Evolutionary conservation across 805 yeast genomes (phyloP).

Genomic region (Teunomyces stri): DNA sequence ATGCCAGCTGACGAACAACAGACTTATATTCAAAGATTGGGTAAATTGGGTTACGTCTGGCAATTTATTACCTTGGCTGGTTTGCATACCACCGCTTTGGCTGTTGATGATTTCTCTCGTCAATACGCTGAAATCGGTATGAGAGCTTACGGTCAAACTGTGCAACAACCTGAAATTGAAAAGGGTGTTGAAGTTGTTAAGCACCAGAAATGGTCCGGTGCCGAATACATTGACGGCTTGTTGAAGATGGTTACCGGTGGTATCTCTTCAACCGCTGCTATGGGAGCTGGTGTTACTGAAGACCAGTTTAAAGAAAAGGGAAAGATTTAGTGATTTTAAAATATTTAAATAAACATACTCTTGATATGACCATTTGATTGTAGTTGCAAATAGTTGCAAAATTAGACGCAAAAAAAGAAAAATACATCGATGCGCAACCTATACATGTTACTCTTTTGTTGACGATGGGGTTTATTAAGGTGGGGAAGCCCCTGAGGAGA

Average conservation of each 20-base stretch:
- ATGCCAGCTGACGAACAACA: constrained; percentile 85
- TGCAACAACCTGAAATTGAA: constrained; percentile 86
- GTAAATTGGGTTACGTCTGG: constrained; percentile 91
- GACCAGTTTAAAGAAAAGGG: constrained; percentile 71
- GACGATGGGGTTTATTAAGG: constrained; percentile 25
- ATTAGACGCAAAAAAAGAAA: too few relatives aligned
- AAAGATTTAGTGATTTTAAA: constrained; percentile 14
- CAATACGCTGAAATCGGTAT: constrained; percentile 80
- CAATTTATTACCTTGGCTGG: constrained; percentile 98
- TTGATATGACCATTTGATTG: not conserved
- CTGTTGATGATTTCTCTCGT: constrained; percentile 79
- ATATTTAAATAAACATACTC: not conserved
- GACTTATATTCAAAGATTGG: constrained; percentile 84
- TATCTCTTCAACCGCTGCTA: constrained; percentile 91
- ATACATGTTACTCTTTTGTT: too few relatives aligned
- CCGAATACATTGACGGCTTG: constrained; percentile 89
- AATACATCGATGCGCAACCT: too few relatives aligned
- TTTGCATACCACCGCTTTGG: constrained; percentile 91
- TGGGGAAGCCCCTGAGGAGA: constrained; percentile 22
- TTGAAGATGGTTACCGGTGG: constrained; percentile 93
- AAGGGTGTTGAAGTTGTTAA: constrained; percentile 91
- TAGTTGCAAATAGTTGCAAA: not conserved
- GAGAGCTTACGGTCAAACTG: constrained; percentile 90
- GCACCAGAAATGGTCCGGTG: constrained; percentile 99
- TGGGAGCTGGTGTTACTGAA: constrained; percentile 98